Conservation (phyloP, 2,329 filamentous ascomycete species). For the Fusarium nodosum region DNA sequence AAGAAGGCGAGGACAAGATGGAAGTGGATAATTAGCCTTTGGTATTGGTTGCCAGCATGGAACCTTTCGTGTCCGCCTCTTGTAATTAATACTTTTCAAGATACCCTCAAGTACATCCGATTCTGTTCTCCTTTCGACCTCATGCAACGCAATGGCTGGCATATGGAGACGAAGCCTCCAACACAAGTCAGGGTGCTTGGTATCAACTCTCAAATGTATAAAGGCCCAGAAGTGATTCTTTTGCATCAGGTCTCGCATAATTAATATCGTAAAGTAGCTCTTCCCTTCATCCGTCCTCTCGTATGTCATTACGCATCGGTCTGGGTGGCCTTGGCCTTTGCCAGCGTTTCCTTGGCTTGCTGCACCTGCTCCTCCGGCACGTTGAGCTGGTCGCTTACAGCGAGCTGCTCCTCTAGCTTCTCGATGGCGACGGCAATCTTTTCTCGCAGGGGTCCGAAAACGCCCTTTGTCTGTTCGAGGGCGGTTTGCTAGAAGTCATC, state of each 20-base stretch:
- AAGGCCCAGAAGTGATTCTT: constrained; percentile 29
- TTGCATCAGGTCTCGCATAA: constrained; percentile 17
- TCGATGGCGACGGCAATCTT: constrained; percentile 79
- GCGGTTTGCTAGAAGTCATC: constrained; percentile 73
- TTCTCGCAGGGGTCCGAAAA: constrained; percentile 79
- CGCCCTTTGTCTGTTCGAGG: constrained; percentile 86
- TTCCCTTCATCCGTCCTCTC: background rate
- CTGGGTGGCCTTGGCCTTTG: constrained; percentile 60
- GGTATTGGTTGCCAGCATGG: background rate
- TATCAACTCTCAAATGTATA: constrained; percentile 39
- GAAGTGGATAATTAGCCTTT: constrained; percentile 65
- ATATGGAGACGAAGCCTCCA: background rate
- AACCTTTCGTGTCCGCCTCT: background rate
- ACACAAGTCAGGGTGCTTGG: background rate
- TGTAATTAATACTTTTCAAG: constrained; percentile 42
- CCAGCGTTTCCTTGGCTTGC: constrained; percentile 68
- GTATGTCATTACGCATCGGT: constrained; percentile 21
- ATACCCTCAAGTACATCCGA: constrained; percentile 46
- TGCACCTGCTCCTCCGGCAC: constrained; percentile 64
- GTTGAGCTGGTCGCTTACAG: constrained; percentile 67
- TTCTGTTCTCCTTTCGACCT: background rate
- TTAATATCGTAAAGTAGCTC: constrained; percentile 40
- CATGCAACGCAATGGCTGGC: background rate
- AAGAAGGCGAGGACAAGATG: constrained; percentile 71
- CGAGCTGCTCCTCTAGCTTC: constrained; percentile 82